Percentiles rank a stretch among this genome's conserved stretches.
Conservation (phyloP, 176 grass and related monocot species). For the Oryza brachyantha region DNA sequence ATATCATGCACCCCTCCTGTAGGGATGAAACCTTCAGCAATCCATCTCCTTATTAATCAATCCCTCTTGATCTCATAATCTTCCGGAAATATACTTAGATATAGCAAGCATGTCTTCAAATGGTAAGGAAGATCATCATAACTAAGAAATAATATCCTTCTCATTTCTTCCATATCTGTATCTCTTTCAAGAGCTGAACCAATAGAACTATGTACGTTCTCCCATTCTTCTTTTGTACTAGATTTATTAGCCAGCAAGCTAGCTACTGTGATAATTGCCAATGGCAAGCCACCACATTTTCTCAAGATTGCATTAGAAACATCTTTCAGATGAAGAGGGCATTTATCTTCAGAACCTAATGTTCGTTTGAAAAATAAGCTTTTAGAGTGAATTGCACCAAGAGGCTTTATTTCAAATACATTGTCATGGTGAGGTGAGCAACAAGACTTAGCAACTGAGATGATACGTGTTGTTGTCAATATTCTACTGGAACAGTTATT, state of each 20-base stretch:
- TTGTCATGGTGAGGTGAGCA: background rate
- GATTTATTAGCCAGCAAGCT: conserved; percentile 20
- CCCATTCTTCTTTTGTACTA: conserved; percentile 14
- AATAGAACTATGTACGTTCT: background rate
- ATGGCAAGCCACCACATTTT: conserved; percentile 28
- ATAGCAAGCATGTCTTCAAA: conserved; percentile 24
- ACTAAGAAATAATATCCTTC: conserved; percentile 15
- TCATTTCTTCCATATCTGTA: conserved; percentile 10
- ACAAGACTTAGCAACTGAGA: conserved; percentile 14
- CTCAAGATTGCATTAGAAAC: conserved; percentile 22
- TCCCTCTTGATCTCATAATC: conserved; percentile 32
- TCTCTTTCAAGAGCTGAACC: conserved; percentile 20
- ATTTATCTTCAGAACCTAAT: conserved; percentile 18
- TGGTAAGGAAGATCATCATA: conserved; percentile 24
- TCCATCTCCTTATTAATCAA: conserved; percentile 36
- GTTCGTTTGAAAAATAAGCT: conserved; percentile 26
- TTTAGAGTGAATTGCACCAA: background rate
- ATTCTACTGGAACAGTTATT: conserved; percentile 18
- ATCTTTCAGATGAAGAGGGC: conserved; percentile 6
- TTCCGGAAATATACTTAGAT: conserved; percentile 36
- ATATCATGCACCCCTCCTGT: conserved; percentile 8
- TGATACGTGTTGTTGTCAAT: conserved; percentile 23
- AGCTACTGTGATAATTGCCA: conserved; percentile 9
- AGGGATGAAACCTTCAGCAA: conserved; percentile 30
- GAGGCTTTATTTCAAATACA: conserved; percentile 22